Evolutionary conservation across 2,329 filamentous ascomycete species (phyloP).

Genomic region (Claviceps arundinis): DNA sequence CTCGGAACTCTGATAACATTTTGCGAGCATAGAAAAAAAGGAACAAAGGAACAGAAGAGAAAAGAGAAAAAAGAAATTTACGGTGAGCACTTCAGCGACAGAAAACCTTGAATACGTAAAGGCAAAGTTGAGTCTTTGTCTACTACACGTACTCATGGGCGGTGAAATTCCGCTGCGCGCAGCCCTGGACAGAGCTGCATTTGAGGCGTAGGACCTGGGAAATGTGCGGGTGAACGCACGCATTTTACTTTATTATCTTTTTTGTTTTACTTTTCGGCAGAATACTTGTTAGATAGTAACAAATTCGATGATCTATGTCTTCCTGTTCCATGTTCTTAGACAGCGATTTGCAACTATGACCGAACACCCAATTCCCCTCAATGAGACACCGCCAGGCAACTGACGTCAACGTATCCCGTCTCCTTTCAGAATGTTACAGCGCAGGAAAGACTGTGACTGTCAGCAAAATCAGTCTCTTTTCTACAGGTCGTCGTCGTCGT

Average conservation of each 20-base stretch:
- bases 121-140: not conserved
- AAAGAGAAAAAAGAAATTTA: not conserved
- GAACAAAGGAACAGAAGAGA: not conserved
- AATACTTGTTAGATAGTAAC: not conserved
- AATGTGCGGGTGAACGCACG: not conserved
- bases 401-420: too few relatives aligned
- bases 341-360: not conserved
- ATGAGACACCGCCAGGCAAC: not conserved
- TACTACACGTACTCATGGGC: not conserved
- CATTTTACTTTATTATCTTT: not conserved
- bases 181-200: not conserved
- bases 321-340: not conserved
- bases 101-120: not conserved
- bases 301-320: not conserved
- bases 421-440: too few relatives aligned
- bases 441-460: too few relatives aligned
- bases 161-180: not conserved
- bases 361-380: not conserved
- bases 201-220: not conserved
- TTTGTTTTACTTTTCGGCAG: not conserved
- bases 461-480: not conserved
- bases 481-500: conserved; percentile 47
- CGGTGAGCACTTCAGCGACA: conserved; percentile 2
- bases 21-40: not conserved
- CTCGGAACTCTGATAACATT: not conserved